Evolutionary conservation across 495 filamentous ascomycete genomes (phyloP).

Genomic region (Aspergillus baeticus): DNA sequence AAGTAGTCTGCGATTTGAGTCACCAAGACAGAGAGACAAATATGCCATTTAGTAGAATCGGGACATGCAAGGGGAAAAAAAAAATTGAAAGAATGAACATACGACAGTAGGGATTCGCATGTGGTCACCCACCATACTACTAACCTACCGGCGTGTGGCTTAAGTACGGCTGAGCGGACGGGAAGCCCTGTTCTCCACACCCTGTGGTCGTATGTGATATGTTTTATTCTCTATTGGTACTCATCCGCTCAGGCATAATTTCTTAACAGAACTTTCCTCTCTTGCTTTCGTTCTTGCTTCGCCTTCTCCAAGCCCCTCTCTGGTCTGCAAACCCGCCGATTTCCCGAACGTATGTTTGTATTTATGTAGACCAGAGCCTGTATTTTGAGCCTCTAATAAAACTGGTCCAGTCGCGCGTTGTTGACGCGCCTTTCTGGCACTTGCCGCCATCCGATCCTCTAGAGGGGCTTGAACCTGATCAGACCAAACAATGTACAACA

Average conservation of each 20-base stretch:
- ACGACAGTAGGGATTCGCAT: slow-evolving; percentile 15
- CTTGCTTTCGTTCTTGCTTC: background rate
- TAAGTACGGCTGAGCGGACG: slow-evolving; percentile 18
- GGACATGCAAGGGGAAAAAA: background rate
- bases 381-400: background rate
- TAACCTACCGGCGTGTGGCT: slow-evolving; percentile 14
- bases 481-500: slow-evolving; percentile 1
- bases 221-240: too few relatives aligned
- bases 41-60: too few relatives aligned
- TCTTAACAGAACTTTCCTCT: background rate
- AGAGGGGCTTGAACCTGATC: background rate
- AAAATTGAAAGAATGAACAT: slow-evolving; percentile 6
- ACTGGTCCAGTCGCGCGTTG: background rate
- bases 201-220: slow-evolving; percentile 15
- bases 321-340: background rate
- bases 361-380: background rate
- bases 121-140: slow-evolving; percentile 13
- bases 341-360: background rate
- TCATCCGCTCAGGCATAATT: too few relatives aligned
- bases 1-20: too few relatives aligned
- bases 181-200: slow-evolving; percentile 18
- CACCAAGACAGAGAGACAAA: too few relatives aligned
- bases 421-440: background rate
- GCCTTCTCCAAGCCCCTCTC: too few relatives aligned
- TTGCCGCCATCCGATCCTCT: background rate